These are phyloP conservation scores for Colletotrichum noveboracense DNA, from an alignment of 2,329 filamentous ascomycete species.

Conservation along the genomic window DNA sequence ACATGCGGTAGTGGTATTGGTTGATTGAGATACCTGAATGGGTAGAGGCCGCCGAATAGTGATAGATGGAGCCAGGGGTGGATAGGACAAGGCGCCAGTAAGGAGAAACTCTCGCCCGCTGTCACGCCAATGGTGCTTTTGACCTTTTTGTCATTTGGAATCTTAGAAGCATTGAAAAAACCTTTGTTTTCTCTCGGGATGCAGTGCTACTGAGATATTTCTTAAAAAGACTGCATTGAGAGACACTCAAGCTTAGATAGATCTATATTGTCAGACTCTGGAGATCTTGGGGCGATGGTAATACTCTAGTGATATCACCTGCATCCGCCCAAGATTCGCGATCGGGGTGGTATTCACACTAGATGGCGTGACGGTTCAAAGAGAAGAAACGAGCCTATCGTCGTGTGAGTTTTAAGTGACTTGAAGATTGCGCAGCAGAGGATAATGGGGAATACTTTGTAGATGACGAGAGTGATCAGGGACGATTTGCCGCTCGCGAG, in stretches of 20 bases:
- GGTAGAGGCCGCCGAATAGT: rapidly evolving
- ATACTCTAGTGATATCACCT: rapidly evolving
- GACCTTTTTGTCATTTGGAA: not conserved
- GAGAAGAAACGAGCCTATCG: not conserved
- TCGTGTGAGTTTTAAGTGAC: not conserved
- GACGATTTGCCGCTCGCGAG: not conserved
- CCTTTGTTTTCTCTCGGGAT: not conserved
- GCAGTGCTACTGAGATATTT: not conserved
- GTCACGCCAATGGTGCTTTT: not conserved
- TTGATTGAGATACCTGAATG: not conserved
- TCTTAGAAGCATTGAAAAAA: rapidly evolving
- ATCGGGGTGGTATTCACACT: not conserved
- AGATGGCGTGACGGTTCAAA: rapidly evolving
- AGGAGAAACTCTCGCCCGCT: rapidly evolving
- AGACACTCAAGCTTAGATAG: rapidly evolving
- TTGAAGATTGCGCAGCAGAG: not conserved
- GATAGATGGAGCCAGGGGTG: not conserved
- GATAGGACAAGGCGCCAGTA: rapidly evolving
- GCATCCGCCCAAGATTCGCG: not conserved
- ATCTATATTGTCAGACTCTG: rapidly evolving
- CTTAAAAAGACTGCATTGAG: not conserved
- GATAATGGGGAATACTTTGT: not conserved
- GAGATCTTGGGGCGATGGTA: rapidly evolving
- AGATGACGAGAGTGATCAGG: not conserved
- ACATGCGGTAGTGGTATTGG: not conserved